Evolutionary conservation across 192 early-diverging fungal species (phyloP).

Genomic region (Podila epicladia): DNA sequence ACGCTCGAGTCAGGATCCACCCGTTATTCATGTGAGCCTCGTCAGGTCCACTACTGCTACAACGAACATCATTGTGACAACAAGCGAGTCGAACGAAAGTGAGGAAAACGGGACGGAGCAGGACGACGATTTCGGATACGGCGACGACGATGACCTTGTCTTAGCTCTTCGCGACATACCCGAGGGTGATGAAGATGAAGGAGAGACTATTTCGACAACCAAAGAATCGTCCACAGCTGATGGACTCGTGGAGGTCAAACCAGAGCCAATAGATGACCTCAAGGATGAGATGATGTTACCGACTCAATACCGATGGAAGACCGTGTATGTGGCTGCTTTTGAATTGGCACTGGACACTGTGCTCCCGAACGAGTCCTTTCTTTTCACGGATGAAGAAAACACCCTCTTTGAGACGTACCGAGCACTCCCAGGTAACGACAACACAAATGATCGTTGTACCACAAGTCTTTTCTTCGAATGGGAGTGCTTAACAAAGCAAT

Average conservation of each 20-base stretch:
- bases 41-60: neutral
- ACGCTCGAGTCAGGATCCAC: conserved; percentile 6
- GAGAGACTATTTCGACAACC: neutral
- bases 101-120: neutral
- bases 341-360: conserved; percentile 53
- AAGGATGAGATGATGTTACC: conserved; percentile 9
- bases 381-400: conserved; percentile 54
- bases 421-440: conserved; percentile 28
- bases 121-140: neutral
- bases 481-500: neutral
- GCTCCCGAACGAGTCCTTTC: conserved; percentile 47
- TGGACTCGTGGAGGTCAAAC: conserved; percentile 8
- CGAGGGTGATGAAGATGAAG: neutral
- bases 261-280: conserved; percentile 1
- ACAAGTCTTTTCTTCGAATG: neutral
- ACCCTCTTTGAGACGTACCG: conserved; percentile 44
- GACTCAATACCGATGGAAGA: conserved; percentile 37
- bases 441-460: neutral
- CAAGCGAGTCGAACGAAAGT: neutral
- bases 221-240: neutral
- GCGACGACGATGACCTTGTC: conserved; percentile 12
- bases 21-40: conserved; percentile 36
- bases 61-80: neutral
- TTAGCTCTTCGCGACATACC: neutral
- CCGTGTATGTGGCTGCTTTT: conserved; percentile 56